phyloP scores from a whole-genome alignment of 1,139 yeast species.

The Fermentozyma sake region DNA sequence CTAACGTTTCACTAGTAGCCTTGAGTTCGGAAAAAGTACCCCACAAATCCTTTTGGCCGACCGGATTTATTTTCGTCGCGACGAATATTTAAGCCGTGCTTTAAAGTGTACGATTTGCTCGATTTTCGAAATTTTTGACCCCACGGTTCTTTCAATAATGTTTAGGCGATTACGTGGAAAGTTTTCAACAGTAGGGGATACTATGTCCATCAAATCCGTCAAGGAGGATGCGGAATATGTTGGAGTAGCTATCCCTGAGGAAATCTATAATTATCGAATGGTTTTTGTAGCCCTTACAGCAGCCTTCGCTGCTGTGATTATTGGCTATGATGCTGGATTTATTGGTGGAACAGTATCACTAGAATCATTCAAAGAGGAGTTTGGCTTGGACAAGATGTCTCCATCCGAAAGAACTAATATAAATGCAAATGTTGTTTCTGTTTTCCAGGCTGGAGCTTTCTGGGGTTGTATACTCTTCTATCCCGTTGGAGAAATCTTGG shows the following conservation, averaged over 20 bases:
- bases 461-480: constrained; percentile 27
- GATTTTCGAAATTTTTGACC: no score
- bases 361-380: constrained; percentile 22
- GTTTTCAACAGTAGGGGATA: constrained; percentile 9
- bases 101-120: no score
- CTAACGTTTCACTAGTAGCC: no score
- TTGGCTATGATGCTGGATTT: constrained; percentile 34
- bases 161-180: no score
- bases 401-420: constrained; percentile 10
- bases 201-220: constrained; percentile 7
- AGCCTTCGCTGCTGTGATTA: constrained; percentile 29
- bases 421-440: constrained; percentile 29
- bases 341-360: constrained; percentile 31
- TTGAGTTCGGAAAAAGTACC: no score
- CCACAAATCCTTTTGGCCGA: no score
- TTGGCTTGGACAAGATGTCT: constrained; percentile 19
- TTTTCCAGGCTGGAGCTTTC: constrained; percentile 34
- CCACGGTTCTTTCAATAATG: no score
- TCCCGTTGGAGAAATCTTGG: constrained; percentile 25
- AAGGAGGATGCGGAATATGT: constrained; percentile 8
- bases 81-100: no score
- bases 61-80: no score
- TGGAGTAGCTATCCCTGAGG: constrained; percentile 15
- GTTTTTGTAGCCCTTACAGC: constrained; percentile 26
- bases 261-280: constrained; percentile 24